These are phyloP conservation scores for Colletotrichum acutatum DNA, from an alignment of 2,329 filamentous ascomycete genomes.

Conservation along the genomic window DNA sequence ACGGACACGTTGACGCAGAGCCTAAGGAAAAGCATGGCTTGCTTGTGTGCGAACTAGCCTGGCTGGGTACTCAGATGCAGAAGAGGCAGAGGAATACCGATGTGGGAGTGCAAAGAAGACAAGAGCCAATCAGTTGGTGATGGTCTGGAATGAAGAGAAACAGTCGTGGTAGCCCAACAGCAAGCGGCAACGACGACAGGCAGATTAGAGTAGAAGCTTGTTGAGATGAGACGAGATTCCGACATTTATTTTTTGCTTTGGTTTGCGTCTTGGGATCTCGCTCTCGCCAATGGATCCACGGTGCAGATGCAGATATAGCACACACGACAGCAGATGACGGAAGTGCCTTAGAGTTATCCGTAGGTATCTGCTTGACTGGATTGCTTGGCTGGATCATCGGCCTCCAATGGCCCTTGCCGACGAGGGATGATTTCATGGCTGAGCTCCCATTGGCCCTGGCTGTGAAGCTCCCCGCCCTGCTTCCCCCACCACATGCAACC, in stretches of 20 bases:
- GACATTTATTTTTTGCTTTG: background rate
- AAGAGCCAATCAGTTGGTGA: background rate
- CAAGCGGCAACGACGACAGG: no score
- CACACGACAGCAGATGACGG: background rate
- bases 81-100: background rate
- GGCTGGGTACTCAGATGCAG: background rate
- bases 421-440: conserved; percentile 28
- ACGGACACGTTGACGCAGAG: background rate
- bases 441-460: conserved; percentile 19
- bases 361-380: background rate
- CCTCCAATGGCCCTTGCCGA: conserved; percentile 7
- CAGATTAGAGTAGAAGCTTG: background rate
- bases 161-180: background rate
- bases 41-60: background rate
- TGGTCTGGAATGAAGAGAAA: background rate
- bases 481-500: conserved; percentile 31
- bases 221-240: background rate
- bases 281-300: background rate
- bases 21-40: background rate
- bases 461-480: conserved; percentile 25
- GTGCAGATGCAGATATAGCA: background rate
- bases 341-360: background rate
- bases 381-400: background rate
- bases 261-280: background rate
- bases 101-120: background rate